These are phyloP conservation scores for Neopestalotiopsis sp. DNA, from an alignment of 2,329 filamentous ascomycete species.

Conservation along the genomic window DNA sequence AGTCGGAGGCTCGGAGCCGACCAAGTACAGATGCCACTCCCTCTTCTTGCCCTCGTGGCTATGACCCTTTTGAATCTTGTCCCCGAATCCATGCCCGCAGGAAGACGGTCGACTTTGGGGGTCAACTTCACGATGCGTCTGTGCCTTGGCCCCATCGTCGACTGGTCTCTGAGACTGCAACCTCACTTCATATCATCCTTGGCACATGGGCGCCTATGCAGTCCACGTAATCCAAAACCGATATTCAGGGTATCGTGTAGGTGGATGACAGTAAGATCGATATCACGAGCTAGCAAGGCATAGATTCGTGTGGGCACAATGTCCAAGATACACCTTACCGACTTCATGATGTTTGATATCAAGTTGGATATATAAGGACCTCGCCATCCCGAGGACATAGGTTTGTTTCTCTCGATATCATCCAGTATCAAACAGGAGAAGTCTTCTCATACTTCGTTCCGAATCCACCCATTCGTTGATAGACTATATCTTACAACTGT, in stretches of 20 bases:
- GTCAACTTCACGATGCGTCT: conserved; percentile 8
- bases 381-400: neutral
- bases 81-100: neutral
- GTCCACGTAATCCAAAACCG: conserved; percentile 4
- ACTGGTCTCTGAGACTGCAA: neutral
- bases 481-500: neutral
- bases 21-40: neutral
- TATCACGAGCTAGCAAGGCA: conserved; percentile 6
- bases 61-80: conserved; percentile 2
- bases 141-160: neutral
- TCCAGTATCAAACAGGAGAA: conserved; percentile 1
- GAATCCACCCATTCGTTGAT: conserved; percentile 1
- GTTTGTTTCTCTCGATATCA: neutral
- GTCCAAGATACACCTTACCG: neutral
- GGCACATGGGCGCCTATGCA: conserved; percentile 12
- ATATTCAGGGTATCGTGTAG: conserved; percentile 14
- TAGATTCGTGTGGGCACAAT: neutral
- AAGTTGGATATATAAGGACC: neutral
- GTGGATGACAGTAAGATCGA: conserved; percentile 7
- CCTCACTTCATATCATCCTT: neutral
- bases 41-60: neutral
- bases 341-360: neutral
- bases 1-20: neutral
- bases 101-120: neutral
- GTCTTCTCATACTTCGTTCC: neutral